Conservation (phyloP, 2,329 filamentous ascomycete species). For the Alternaria ventricosa region DNA sequence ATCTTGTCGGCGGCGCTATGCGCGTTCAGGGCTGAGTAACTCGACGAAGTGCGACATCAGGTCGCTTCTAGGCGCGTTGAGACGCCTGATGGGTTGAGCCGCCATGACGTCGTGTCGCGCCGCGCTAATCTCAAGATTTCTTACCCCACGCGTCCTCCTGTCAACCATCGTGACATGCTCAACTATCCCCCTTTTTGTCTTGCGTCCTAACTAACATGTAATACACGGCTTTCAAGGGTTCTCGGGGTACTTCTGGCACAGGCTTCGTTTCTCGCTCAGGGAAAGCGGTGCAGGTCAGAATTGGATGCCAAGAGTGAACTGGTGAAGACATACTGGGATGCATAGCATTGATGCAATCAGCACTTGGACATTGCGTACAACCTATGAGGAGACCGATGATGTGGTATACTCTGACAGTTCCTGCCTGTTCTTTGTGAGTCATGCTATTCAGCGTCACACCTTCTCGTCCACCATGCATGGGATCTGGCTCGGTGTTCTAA, state of each 20-base stretch:
- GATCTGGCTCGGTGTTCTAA: neutral
- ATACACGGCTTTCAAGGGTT: neutral
- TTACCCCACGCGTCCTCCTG: slow-evolving; percentile 7
- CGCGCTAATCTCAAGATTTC: neutral
- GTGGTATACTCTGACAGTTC: neutral
- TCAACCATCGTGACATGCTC: neutral
- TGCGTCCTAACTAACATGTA: neutral
- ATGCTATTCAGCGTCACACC: neutral
- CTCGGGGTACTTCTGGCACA: neutral
- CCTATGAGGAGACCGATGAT: neutral
- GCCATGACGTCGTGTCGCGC: slow-evolving; percentile 7
- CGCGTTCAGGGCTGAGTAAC: slow-evolving; percentile 4
- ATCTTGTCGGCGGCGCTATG: slow-evolving; percentile 54
- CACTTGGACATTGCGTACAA: neutral
- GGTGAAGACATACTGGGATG: neutral
- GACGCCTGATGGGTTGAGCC: neutral
- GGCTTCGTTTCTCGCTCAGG: neutral
- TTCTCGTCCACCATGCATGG: neutral
- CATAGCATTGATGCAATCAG: neutral
- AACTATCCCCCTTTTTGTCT: neutral
- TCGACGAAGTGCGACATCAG: neutral
- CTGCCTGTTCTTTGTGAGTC: neutral
- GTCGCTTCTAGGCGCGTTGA: neutral
- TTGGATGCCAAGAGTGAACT: neutral
- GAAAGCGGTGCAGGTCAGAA: neutral